Evolutionary conservation across 768 basidiomycete genomes (phyloP).

Genomic region (Hygrophoropsis aurantiaca): DNA sequence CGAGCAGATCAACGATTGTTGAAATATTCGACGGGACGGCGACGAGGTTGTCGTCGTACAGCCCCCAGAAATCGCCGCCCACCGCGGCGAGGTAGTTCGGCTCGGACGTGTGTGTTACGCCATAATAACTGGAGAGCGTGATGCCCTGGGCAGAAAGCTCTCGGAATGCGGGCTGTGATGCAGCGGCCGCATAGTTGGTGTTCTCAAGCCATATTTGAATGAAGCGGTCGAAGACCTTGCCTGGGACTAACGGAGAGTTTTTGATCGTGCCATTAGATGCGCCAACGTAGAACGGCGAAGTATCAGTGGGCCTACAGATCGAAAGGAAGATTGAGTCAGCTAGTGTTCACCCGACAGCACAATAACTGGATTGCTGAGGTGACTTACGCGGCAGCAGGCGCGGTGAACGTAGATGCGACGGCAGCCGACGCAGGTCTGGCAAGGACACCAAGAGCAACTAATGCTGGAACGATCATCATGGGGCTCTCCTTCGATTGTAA

Average conservation of each 20-base stretch:
- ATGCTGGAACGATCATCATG: slow-evolving; percentile 7
- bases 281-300: slow-evolving; percentile 39
- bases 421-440: slow-evolving; percentile 13
- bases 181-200: slow-evolving; percentile 43
- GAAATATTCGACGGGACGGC: slow-evolving; percentile 47
- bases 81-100: slow-evolving; percentile 54
- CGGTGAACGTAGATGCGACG: slow-evolving; percentile 19
- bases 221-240: slow-evolving; percentile 44
- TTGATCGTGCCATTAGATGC: slow-evolving; percentile 40
- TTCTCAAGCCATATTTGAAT: slow-evolving; percentile 61
- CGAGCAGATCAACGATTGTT: slow-evolving; percentile 58
- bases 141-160: slow-evolving; percentile 51
- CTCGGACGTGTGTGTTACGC: slow-evolving; percentile 55
- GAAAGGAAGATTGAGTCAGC: slow-evolving; percentile 2
- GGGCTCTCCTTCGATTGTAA: background rate
- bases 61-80: slow-evolving; percentile 54
- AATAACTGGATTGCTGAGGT: background rate
- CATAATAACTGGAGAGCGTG: slow-evolving; percentile 44
- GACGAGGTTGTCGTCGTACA: slow-evolving; percentile 40
- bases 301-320: slow-evolving; percentile 17
- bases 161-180: slow-evolving; percentile 22
- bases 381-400: slow-evolving; percentile 21
- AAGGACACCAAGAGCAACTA: slow-evolving; percentile 16
- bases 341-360: background rate
- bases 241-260: slow-evolving; percentile 35